Evolutionary conservation across 2,329 filamentous ascomycete genomes (phyloP).

Genomic region (Colletotrichum eremochloae): DNA sequence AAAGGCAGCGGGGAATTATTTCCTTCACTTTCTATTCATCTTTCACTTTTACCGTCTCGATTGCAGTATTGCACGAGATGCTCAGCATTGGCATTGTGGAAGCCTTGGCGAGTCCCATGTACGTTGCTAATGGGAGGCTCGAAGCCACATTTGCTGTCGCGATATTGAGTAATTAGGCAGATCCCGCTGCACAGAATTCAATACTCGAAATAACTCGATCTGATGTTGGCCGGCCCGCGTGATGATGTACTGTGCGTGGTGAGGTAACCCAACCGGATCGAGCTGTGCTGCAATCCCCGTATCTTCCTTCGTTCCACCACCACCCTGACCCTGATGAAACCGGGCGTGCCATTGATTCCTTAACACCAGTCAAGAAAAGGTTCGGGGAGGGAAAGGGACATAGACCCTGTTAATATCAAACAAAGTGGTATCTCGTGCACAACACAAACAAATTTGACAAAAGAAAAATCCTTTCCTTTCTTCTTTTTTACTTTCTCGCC

Average conservation of each 20-base stretch:
- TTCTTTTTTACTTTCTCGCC: not conserved
- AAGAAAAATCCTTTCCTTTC: not conserved
- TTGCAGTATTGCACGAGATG: constrained; percentile 4
- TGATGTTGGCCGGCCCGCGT: too few relatives aligned
- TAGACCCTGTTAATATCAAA: not conserved
- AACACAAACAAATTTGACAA: not conserved
- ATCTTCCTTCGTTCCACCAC: too few relatives aligned
- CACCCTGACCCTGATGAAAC: not conserved
- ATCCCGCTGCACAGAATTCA: not conserved
- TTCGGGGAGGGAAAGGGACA: not conserved
- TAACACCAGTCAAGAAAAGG: not conserved
- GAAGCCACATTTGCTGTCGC: not conserved
- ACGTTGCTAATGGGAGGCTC: not conserved
- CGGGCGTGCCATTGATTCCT: not conserved
- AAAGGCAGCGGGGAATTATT: constrained; percentile 5
- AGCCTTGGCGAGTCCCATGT: not conserved
- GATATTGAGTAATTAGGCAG: not conserved
- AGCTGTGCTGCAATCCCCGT: not conserved
- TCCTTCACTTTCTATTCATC: constrained; percentile 1
- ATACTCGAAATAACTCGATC: not conserved
- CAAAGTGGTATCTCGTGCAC: constrained; percentile 15
- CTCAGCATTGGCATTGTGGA: constrained; percentile 22
- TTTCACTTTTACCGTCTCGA: not conserved
- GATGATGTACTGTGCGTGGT: not conserved
- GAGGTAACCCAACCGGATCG: not conserved